Evolutionary conservation across 768 basidiomycete species (phyloP), one percentile per base, ranked within the genome.

Genomic region (Tremella yokohamensis): DNA sequence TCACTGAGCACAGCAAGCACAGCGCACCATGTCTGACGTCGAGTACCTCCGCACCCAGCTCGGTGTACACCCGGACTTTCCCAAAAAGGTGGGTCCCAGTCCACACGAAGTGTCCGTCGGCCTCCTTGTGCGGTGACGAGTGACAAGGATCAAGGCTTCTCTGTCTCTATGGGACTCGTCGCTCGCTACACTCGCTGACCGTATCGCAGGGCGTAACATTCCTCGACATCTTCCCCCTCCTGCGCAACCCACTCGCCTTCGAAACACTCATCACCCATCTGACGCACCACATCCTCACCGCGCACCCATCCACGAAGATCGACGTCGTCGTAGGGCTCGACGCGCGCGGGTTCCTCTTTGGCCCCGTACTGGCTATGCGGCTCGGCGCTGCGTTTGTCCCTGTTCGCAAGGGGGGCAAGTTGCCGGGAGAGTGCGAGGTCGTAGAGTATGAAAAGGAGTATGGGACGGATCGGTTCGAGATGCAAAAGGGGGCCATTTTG

Each of bases 311-410:
- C 2, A 18, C 56, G 40, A 40, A 38, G 24, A 66, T 67, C 18
- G 94, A 99, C 76, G 88, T 89, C 52, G 82, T 99, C 64, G 90
- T 99, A 56, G 96, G 89, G 29, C 82, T 99, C 44, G 96, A 99
- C 76, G 94, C 94, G 20, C 83, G 96, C 55, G 96, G 96, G 13
- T 99, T 99, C 80, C 82, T 99, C 51, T 78, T 99, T 9, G 96
- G 93, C 0, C 96, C 96, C 0, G 83, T 91, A 64, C 84, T 99
- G 67, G 96, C 96, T 3, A 78, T 90, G 69, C 82, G 94, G 57
- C 80, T 99, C 24, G 89, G 90, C 24, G 92, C 92, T 1, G 89
- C 90, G 11, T 99, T 99, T 65, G 91, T 96, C 2, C 93, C 96
- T 1, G 92, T 98, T 34, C 83, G 96, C 59, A 99, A 99, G 79